Percentiles rank a stretch among this genome's conserved stretches.
These are phyloP conservation scores for Hypoxylon sp. DNA, from an alignment of 2,329 filamentous ascomycete genomes.

Conservation along the genomic window DNA sequence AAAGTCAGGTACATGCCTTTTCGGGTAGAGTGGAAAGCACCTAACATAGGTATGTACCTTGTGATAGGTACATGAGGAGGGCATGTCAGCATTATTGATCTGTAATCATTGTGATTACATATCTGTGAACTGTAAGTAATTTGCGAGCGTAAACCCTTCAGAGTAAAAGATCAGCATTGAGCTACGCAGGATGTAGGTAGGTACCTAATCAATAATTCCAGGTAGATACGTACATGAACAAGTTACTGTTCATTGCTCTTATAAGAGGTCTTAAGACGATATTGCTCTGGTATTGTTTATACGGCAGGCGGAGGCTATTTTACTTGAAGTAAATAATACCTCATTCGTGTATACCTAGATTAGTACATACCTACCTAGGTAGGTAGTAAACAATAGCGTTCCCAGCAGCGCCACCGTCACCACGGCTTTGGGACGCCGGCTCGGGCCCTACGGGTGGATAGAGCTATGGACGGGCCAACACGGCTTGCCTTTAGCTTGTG, in stretches of 20 bases:
- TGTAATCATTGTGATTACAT: slow-evolving; percentile 30
- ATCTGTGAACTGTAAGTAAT: slow-evolving; percentile 24
- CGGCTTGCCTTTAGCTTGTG: neutral
- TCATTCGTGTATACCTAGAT: neutral
- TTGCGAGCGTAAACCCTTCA: slow-evolving; percentile 28
- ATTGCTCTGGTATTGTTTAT: neutral
- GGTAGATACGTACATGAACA: neutral
- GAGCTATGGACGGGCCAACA: neutral
- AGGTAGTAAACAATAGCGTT: slow-evolving; percentile 24
- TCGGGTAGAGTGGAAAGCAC: slow-evolving; percentile 5
- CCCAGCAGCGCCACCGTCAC: neutral
- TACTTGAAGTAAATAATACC: neutral
- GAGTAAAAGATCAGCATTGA: slow-evolving; percentile 25
- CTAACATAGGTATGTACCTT: neutral
- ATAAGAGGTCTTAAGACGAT: neutral
- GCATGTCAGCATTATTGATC: slow-evolving; percentile 22
- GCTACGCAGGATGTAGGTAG: slow-evolving; percentile 1
- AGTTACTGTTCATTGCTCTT: neutral
- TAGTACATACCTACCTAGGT: neutral
- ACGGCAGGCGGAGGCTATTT: neutral
- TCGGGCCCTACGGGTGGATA: slow-evolving; percentile 31
- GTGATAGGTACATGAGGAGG: slow-evolving; percentile 1
- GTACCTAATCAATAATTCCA: slow-evolving; percentile 18
- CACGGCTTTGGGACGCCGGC: slow-evolving; percentile 17
- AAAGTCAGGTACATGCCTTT: slow-evolving; percentile 19